These are phyloP conservation scores for Adansonia grandidieri DNA, from an alignment of 441 rosid species.

Conservation along the genomic window DNA sequence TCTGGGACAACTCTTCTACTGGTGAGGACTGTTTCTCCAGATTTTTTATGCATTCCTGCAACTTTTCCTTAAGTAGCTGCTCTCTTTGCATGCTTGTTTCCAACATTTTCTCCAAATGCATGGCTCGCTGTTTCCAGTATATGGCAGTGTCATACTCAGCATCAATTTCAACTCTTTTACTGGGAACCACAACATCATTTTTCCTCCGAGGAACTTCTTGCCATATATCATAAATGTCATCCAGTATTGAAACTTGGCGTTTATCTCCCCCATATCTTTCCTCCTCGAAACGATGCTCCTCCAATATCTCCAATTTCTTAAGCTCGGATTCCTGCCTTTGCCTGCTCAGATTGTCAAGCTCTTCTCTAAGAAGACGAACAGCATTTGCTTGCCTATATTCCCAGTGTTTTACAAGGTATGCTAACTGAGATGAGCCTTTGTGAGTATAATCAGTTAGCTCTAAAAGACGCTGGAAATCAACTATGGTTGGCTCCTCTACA, in stretches of 20 bases:
- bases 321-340: conserved; percentile 89
- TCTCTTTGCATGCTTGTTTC: conserved; percentile 82
- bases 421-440: conserved; percentile 80
- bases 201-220: conserved; percentile 53
- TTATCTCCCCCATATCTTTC: conserved; percentile 55
- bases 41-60: conserved; percentile 69
- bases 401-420: conserved; percentile 86
- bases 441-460: conserved; percentile 67
- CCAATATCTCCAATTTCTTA: conserved; percentile 79
- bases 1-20: conserved; percentile 83
- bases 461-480: conserved; percentile 66
- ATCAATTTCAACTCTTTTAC: conserved; percentile 60
- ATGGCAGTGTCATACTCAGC: conserved; percentile 71
- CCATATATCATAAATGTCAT: conserved; percentile 54
- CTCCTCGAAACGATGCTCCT: conserved; percentile 80
- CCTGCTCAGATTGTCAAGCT: conserved; percentile 68
- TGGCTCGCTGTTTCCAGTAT: conserved; percentile 81
- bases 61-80: conserved; percentile 65
- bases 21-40: conserved; percentile 81
- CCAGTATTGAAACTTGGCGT: conserved; percentile 64
- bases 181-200: conserved; percentile 47
- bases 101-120: conserved; percentile 64
- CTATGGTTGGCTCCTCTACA: conserved; percentile 54
- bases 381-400: conserved; percentile 82
- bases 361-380: conserved; percentile 76